These are phyloP conservation scores for Neckera pumila DNA, from an alignment of 225 moss, liverwort and hornwort genomes.

Conservation along the genomic window DNA sequence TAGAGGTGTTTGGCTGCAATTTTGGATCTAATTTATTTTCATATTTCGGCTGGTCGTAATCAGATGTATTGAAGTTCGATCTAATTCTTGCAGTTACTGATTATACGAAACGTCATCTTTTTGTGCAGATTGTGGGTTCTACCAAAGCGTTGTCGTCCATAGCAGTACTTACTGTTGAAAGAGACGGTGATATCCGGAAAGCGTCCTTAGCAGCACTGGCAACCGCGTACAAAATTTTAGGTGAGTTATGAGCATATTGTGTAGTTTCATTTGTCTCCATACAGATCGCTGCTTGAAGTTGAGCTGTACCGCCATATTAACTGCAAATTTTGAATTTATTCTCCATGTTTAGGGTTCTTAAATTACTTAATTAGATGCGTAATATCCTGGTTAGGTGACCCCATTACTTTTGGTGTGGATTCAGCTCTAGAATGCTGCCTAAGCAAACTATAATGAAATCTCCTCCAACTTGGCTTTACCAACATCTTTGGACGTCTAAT, in stretches of 20 bases:
- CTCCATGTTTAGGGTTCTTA: not conserved
- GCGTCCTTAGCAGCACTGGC: constrained; percentile 70
- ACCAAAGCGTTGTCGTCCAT: constrained; percentile 73
- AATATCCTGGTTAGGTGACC: not conserved
- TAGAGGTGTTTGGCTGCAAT: not conserved
- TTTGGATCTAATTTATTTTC: not conserved
- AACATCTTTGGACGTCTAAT: not conserved
- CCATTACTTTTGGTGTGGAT: not conserved
- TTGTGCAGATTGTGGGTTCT: constrained; percentile 41
- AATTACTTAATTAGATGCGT: not conserved
- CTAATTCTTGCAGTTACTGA: not conserved
- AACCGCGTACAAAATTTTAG: constrained; percentile 69
- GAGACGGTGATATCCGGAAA: constrained; percentile 94
- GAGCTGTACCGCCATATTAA: not conserved
- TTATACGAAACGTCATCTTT: not conserved
- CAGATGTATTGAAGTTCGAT: not conserved
- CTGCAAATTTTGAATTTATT: not conserved
- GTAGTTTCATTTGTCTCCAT: not conserved
- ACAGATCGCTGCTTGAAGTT: not conserved
- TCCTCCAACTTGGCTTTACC: not conserved
- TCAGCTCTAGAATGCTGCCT: not conserved
- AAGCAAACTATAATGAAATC: not conserved
- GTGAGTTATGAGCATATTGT: not conserved
- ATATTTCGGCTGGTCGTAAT: not conserved
- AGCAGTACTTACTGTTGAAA: constrained; percentile 68